Evolutionary conservation across 108 stramenopile genomes (phyloP), one percentile per base, ranked within the genome.

Genomic region (Conticribra guillardii): DNA sequence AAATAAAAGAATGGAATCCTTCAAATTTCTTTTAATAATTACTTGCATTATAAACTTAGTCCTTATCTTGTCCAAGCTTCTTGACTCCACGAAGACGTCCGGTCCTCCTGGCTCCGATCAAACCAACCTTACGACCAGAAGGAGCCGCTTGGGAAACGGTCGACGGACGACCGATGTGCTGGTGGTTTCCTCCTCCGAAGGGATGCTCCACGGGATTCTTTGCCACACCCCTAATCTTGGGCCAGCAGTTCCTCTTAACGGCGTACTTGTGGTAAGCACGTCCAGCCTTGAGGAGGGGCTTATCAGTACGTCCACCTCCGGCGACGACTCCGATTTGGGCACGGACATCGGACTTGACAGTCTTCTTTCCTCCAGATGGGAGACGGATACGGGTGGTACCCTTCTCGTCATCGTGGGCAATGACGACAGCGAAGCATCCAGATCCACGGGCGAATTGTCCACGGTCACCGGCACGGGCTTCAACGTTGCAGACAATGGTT

Each of bases 181-280:
- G 98, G 83, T 99, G 98, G 97, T 99, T 99, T 95, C 98, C 99
- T 80, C 99, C 99, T 75, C 99, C 99, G 93, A 89, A 88, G 55
- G 98, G 98, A 81, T 99, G 99, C 97, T 99, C 99, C 64, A 99
- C 99, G 19, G 99, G 99, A 80, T 99, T 99, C 87, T 97, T 99
- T 23, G 99, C 99, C 56, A 99, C 99, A 96, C 99, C 99, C 83
- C 99, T 89, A 82, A 99, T 97, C 90, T 95, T 97, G 57, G 99
- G 99, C 99, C 99, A 99, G 92, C 97, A 98, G 96, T 99, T 99
- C 53, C 99, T 91, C 93, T 99, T 99, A 59, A 98, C 99, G 75
- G 96, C 91, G 84, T 96, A 99, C 96, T 99, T 99, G 98, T 99
- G 97, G 96, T 92, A 99, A 44, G 99, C 99, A 67, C 89, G 82